Evolutionary conservation across 441 rosid species (phyloP).

Genomic region (Metrosideros polymorpha): DNA sequence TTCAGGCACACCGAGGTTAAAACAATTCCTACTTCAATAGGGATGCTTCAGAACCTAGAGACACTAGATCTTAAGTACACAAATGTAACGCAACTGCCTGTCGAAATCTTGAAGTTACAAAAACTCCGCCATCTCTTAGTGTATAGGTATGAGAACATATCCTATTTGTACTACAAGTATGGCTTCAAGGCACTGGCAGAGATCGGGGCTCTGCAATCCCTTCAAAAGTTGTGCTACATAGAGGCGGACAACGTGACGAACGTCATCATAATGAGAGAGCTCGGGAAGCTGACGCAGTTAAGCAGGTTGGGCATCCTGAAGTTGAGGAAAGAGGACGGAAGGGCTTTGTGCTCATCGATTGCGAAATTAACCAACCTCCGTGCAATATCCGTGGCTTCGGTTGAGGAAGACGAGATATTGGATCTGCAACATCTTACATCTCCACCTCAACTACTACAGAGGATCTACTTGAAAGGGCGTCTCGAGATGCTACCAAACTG

Average conservation of each 20-base stretch:
- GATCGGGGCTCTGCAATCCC: neutral
- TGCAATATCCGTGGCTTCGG: neutral
- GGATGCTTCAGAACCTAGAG: neutral
- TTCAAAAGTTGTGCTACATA: neutral
- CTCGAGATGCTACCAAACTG: neutral
- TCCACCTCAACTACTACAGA: constrained; percentile 2
- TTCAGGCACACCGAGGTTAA: neutral
- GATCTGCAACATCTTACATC: neutral
- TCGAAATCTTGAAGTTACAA: neutral
- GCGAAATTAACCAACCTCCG: neutral
- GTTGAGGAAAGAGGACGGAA: constrained; percentile 1
- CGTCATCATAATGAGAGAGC: neutral
- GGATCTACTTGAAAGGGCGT: neutral
- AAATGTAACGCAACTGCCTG: neutral
- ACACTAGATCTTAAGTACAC: constrained; percentile 3
- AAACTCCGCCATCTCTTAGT: neutral
- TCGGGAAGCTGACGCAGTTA: neutral
- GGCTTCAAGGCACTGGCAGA: neutral
- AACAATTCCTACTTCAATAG: neutral
- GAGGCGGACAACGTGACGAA: neutral
- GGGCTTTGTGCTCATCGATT: neutral
- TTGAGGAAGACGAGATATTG: neutral
- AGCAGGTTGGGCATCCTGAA: neutral
- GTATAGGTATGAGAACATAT: neutral
- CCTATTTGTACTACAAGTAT: neutral